phyloP scores from a whole-genome alignment of 306 rosid species.

The Lupinus albus region DNA sequence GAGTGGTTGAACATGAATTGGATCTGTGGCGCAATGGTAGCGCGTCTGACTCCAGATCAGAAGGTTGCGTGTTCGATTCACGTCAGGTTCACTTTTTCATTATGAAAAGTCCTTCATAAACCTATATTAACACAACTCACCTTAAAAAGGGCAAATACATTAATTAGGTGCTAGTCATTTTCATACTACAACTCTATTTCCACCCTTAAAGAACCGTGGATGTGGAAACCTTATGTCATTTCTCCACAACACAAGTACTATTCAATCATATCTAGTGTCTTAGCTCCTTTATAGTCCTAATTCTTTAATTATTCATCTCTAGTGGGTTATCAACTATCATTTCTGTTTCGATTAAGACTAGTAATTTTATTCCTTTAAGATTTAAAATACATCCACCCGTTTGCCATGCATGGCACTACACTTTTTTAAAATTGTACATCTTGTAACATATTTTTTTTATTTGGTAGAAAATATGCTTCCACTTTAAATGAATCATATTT shows the following conservation, averaged over 20 bases:
- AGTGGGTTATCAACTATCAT: constrained; percentile 44
- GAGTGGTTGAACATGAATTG: too few species aligned
- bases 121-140: too few species aligned
- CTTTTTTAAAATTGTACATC: background rate
- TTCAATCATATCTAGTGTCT: constrained; percentile 37
- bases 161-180: too few species aligned
- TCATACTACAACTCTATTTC: too few species aligned
- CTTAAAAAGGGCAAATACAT: too few species aligned
- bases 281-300: constrained; percentile 25
- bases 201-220: too few species aligned
- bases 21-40: constrained; percentile 60
- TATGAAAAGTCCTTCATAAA: too few species aligned
- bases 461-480: background rate
- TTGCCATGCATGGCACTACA: constrained; percentile 6
- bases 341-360: constrained; percentile 17
- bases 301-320: constrained; percentile 31
- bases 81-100: constrained; percentile 44
- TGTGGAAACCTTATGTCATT: background rate
- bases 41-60: constrained; percentile 57
- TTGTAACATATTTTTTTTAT: background rate
- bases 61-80: constrained; percentile 65
- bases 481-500: background rate
- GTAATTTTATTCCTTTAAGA: constrained; percentile 29
- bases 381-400: constrained; percentile 6
- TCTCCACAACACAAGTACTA: background rate